Evolutionary conservation across 257 asterid genomes (phyloP).

Genomic region (Primulina eburnea): DNA sequence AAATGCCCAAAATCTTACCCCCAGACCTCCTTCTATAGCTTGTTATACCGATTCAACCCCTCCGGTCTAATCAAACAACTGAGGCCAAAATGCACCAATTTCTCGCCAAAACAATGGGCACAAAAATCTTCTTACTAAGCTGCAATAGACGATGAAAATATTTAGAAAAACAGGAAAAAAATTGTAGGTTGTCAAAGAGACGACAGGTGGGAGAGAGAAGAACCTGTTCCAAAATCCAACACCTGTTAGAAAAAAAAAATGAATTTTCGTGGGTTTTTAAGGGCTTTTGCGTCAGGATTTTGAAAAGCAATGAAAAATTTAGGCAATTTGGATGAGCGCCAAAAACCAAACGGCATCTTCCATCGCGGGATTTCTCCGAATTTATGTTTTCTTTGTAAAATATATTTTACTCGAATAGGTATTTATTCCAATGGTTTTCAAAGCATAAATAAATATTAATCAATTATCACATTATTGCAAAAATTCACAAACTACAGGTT

Average conservation of each 20-base stretch:
- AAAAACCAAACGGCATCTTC: neutral
- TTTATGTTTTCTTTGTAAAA: neutral
- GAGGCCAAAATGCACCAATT: neutral
- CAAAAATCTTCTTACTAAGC: neutral
- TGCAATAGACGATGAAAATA: neutral
- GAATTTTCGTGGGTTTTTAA: neutral
- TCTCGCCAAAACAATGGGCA: neutral
- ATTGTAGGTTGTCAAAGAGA: neutral
- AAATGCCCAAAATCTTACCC: neutral
- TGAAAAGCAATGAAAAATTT: no score
- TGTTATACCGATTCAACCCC: neutral
- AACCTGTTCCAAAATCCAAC: no score
- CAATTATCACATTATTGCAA: no score
- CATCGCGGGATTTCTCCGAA: neutral
- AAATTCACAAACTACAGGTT: no score
- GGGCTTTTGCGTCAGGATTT: neutral
- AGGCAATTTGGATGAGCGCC: neutral
- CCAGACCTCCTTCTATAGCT: neutral
- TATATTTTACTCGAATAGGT: constrained; percentile 2
- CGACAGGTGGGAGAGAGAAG: neutral
- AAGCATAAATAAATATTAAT: no score
- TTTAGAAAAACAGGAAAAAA: neutral
- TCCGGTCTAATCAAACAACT: neutral
- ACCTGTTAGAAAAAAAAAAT: no score
- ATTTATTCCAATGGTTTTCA: neutral